Percentiles rank a stretch among this genome's conserved stretches.
These are phyloP conservation scores for Aechmea fasciata DNA, from an alignment of 176 grass and related monocot species.

Conservation along the genomic window DNA sequence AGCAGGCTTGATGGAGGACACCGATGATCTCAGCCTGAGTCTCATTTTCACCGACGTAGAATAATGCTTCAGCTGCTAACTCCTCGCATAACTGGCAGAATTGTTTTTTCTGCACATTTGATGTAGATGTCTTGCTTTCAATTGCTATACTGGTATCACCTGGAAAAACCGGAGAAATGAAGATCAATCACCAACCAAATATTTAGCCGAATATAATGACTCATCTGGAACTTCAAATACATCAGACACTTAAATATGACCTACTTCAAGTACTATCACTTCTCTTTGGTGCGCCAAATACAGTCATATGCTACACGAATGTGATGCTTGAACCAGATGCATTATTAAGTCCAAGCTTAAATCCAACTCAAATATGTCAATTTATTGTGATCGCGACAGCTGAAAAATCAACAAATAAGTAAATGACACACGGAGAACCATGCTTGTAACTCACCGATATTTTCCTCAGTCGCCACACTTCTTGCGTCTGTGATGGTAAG, in stretches of 20 bases:
- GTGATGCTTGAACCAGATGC: background rate
- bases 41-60: slow-evolving; percentile 58
- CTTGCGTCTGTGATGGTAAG: background rate
- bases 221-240: background rate
- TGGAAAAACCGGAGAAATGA: slow-evolving; percentile 14
- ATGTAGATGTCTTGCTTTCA: slow-evolving; percentile 11
- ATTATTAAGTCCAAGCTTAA: background rate
- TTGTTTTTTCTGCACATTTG: slow-evolving; percentile 31
- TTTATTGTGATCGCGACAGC: too few relatives aligned
- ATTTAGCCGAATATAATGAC: background rate
- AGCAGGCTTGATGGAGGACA: slow-evolving; percentile 52
- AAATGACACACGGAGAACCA: background rate
- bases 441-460: slow-evolving; percentile 26
- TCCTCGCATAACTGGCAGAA: slow-evolving; percentile 55
- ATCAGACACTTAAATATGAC: too few relatives aligned
- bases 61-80: slow-evolving; percentile 45
- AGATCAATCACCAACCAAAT: slow-evolving; percentile 17
- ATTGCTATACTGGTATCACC: slow-evolving; percentile 7
- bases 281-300: too few relatives aligned
- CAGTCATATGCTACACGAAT: background rate
- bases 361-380: background rate
- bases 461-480: slow-evolving; percentile 24
- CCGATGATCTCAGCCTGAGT: slow-evolving; percentile 44
- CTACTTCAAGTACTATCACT: too few relatives aligned
- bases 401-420: too few relatives aligned